phyloP scores from a whole-genome alignment of 495 filamentous ascomycete species.

The Podospora pseudoanserina region DNA sequence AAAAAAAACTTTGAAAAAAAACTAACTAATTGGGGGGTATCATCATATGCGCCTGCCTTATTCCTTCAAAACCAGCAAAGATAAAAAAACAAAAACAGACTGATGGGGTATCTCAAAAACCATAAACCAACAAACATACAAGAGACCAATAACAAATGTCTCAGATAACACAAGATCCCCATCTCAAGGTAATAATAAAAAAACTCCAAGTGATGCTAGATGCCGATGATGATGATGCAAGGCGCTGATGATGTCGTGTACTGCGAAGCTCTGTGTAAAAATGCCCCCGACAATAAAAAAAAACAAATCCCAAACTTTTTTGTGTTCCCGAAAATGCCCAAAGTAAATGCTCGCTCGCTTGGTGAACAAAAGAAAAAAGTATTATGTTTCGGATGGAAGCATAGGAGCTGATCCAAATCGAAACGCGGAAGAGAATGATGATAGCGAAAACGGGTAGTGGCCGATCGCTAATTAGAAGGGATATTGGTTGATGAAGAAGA shows the following conservation, averaged over 20 bases:
- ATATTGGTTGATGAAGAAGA: background rate
- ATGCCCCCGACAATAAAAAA: background rate
- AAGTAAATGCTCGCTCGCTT: constrained; percentile 1
- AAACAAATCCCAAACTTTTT: constrained; percentile 1
- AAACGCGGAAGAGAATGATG: background rate
- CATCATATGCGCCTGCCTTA: constrained; percentile 3
- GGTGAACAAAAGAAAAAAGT: constrained; percentile 3
- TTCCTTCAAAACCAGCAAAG: constrained; percentile 1
- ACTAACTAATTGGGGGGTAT: constrained; percentile 5
- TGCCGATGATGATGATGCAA: constrained; percentile 2
- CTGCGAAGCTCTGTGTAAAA: background rate
- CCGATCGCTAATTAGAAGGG: background rate
- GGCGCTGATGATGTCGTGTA: constrained; percentile 1
- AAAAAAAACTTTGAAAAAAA: background rate
- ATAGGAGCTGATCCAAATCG: constrained; percentile 1
- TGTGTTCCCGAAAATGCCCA: constrained; percentile 5
- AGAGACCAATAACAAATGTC: background rate
- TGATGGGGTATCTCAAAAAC: constrained; percentile 3
- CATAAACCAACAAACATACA: background rate
- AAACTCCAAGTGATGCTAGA: background rate
- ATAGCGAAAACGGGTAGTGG: background rate
- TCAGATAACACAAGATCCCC: background rate
- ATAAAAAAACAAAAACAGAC: background rate
- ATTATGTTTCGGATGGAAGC: constrained; percentile 4
- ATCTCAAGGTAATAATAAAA: constrained; percentile 2